Evolutionary conservation across 192 early-diverging fungal genomes (phyloP), one percentile per base, ranked within the genome.

Genomic region (Coemansia sp.): DNA sequence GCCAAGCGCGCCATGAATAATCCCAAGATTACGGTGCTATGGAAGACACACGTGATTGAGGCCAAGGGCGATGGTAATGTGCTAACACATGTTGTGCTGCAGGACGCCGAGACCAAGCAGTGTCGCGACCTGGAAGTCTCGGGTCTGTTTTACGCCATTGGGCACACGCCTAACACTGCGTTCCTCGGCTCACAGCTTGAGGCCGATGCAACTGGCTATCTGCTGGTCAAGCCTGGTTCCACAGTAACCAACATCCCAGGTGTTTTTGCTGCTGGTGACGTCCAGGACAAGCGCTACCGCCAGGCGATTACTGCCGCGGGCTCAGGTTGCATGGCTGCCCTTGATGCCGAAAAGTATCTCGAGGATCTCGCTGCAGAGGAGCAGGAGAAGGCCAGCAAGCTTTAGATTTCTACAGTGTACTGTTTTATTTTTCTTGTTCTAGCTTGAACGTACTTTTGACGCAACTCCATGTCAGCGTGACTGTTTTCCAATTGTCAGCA

Each of bases 71-170:
- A 98, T 63, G 89, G 92, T 27, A 78, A 83, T n/a, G 72, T 93
- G 51, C 84, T 99, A 63, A 85, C 85, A 27, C 72, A 84, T 2
- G 83, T 98, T 14, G 86, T 85, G 21, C 83, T 93, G 70, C 70
- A 92, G 82, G 87, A 95, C 76, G 95, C 91, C 61, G 81, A 86
- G 60, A 90, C 92, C 17, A 82, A 84, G 19, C 89, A 89, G 76
- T 82, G 53, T 25, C 68, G 82, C 64, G 82, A 88, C 22, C 76
- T 97, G 56, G 74, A 86, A 21, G 91, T 91, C 39, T 96, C 91
- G 64, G 97, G 97, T 42, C 81, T 99, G 59, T 98, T 99, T 80
- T 99, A 98, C 76, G 97, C 97, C 27, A 98, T 99, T 75, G 97
- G 97, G 51, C 97, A 99, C 78, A 86, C 79, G 31, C 96, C 96